phyloP scores from a whole-genome alignment of 2,329 filamentous ascomycete genomes.

The Arthrobotrys pseudoclavata region DNA sequence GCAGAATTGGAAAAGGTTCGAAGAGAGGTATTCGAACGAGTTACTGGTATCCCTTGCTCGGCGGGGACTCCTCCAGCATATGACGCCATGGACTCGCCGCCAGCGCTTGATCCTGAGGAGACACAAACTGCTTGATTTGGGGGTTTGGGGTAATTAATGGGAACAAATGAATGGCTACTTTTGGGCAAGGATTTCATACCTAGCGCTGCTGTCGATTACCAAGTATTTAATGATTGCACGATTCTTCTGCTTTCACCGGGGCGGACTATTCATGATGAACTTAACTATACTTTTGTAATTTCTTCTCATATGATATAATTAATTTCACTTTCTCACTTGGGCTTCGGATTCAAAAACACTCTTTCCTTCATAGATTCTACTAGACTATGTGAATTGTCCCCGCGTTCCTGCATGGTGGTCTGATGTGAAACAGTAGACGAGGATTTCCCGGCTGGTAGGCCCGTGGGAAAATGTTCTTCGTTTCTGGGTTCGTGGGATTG shows the following conservation, averaged over 20 bases:
- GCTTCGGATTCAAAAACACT: conserved; percentile 7
- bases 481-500: conserved; percentile 1
- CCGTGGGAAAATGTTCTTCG: conserved; percentile 16
- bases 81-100: conserved; percentile 21
- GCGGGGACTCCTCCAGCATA: conserved; percentile 32
- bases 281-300: not conserved
- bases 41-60: conserved; percentile 58
- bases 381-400: not conserved
- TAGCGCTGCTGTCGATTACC: not conserved
- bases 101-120: conserved; percentile 7
- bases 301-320: not conserved
- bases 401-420: conserved; percentile 11
- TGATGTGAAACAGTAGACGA: conserved; percentile 47
- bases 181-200: not conserved
- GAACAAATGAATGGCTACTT: not conserved
- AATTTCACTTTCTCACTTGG: conserved; percentile 2
- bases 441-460: conserved; percentile 45
- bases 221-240: not conserved
- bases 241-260: not conserved
- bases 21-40: conserved; percentile 67
- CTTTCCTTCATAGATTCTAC: not conserved
- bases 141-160: conserved; percentile 6
- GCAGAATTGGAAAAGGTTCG: conserved; percentile 68
- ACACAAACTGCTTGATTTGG: not conserved
- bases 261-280: not conserved